Evolutionary conservation across 108 stramenopile genomes (phyloP), one percentile per base, ranked within the genome.

Genomic region (Cyclotella baltica): DNA sequence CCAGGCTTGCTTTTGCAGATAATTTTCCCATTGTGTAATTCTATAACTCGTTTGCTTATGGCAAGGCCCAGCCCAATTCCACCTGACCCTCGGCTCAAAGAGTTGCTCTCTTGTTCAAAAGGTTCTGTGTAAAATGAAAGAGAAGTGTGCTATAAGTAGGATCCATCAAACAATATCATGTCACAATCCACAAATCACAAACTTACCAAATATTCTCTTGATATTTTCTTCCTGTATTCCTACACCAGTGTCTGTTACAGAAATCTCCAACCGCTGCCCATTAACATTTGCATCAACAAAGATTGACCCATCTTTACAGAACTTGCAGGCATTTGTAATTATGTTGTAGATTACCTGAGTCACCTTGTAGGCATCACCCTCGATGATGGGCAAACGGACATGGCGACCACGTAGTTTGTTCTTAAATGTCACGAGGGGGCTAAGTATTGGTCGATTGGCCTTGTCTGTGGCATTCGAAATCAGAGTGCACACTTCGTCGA

Each of bases 311-410:
- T 9, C 28, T 9, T 20, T 31, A 31, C 62, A 63, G 30, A 84
- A 84, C 37, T 84, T 84, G 5, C 40, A 40, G 9, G 65, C 66
- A 36, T 84, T 84, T 23, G 73, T 65, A 4, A 84, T 62, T 23
- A 84, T 35, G 68, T 84, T 84, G 51, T 75, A 75, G 1, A 55
- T 33, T 16, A 78, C 65, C 53, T 83, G 83, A 22, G 76, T 56
- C 18, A 83, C 5, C 29, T 76, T 76, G 5, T 61, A 62, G 1
- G 71, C 36, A 64, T 82, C 81, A 4, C 68, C 75, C 6, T 35
- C 33, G 20, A 68, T 48, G 33, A 64, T 38, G 31, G n/a, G 36
- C 30, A 76, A 76, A 31, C 13, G 20, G 34, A n/a, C 8, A 13
- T 13, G 10, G 40, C 8, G 40, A 43, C 10, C 40, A 6, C 25